Evolutionary conservation across 306 rosid species (phyloP).

Genomic region (Delonix regia): DNA sequence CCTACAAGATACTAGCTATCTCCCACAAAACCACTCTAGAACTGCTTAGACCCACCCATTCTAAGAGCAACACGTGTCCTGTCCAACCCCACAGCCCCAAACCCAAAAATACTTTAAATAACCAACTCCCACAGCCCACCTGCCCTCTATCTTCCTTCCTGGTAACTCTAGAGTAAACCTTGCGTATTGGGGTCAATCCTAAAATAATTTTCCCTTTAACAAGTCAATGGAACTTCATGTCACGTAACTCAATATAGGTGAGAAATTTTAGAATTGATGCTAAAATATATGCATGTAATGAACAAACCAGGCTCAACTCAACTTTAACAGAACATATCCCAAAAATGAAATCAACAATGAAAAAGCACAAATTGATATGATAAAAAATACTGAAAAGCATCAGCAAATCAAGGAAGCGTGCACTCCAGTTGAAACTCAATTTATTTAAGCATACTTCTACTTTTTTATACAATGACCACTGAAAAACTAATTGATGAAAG

Average conservation of each 20-base stretch:
- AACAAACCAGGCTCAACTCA: no score
- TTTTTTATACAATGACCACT: not conserved
- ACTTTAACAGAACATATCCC: not conserved
- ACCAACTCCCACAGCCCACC: no score
- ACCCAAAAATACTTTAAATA: not conserved
- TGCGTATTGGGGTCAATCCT: no score
- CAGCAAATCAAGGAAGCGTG: constrained; percentile 18
- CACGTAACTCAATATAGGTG: constrained; percentile 1
- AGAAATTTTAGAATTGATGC: not conserved
- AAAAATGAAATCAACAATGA: not conserved
- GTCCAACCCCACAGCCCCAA: not conserved
- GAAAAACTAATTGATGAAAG: no score
- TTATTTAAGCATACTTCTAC: not conserved
- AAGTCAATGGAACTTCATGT: not conserved
- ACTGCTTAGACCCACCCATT: no score
- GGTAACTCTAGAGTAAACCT: no score
- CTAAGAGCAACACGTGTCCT: no score
- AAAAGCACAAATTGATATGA: not conserved
- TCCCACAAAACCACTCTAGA: no score
- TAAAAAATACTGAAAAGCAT: constrained; percentile 7
- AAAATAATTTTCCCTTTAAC: not conserved
- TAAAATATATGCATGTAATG: no score
- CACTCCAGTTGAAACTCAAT: constrained; percentile 11
- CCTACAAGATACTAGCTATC: no score
- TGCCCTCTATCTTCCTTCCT: no score